A percentile compares a stretch with the other conserved stretches of the same genome.
phyloP scores from a whole-genome alignment of 371 early-diverging fungal genomes.

The Haplosporangium sp. region DNA sequence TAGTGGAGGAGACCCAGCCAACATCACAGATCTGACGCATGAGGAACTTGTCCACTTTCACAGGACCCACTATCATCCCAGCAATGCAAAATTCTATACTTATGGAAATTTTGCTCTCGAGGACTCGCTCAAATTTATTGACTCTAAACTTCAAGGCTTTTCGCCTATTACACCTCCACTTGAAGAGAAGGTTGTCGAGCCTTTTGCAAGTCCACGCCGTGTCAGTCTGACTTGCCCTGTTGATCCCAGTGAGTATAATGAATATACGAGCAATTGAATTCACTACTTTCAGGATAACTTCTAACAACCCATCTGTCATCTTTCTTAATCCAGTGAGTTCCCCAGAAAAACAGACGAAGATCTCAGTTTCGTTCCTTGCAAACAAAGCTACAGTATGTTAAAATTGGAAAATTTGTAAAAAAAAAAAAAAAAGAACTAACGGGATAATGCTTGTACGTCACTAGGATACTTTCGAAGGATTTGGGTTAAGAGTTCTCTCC shows the following conservation, averaged over 20 bases:
- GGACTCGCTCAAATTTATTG: slow-evolving; percentile 78
- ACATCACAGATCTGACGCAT: slow-evolving; percentile 89
- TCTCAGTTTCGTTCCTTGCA: slow-evolving; percentile 81
- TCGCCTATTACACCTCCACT: slow-evolving; percentile 35
- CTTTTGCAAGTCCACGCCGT: slow-evolving; percentile 63
- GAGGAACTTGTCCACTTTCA: slow-evolving; percentile 87
- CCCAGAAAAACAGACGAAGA: slow-evolving; percentile 82
- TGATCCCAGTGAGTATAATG: slow-evolving; percentile 76
- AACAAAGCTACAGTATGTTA: slow-evolving; percentile 77
- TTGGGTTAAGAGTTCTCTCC: slow-evolving; percentile 83
- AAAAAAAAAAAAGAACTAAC: slow-evolving; percentile 2
- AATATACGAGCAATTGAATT: not conserved
- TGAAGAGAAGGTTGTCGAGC: slow-evolving; percentile 62
- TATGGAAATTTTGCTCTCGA: slow-evolving; percentile 90
- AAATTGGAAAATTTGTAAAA: not conserved
- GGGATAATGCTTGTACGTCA: not conserved
- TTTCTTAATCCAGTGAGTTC: slow-evolving; percentile 69
- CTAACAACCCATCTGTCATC: not conserved
- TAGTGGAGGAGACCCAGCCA: slow-evolving; percentile 94
- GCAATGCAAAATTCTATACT: slow-evolving; percentile 89
- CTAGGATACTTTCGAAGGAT: slow-evolving; percentile 85
- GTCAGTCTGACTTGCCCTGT: slow-evolving; percentile 72
- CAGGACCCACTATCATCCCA: slow-evolving; percentile 87
- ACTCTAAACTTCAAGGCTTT: slow-evolving; percentile 63
- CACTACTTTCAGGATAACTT: not conserved